Evolutionary conservation across 2,329 filamentous ascomycete species (phyloP).

Genomic region (Acrocalymma vagum): DNA sequence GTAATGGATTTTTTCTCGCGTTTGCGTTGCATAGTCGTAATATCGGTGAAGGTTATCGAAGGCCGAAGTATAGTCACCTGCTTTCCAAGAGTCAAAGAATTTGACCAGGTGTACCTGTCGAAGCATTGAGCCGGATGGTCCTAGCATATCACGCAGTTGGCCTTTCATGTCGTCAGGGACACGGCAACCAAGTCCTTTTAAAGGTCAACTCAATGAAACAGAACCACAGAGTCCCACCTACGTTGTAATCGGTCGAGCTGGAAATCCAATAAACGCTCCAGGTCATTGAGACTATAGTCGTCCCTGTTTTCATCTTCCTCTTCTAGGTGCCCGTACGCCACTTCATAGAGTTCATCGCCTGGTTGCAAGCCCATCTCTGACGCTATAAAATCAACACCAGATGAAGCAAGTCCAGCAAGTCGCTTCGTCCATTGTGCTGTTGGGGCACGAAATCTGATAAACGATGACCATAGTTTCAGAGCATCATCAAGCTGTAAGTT

Average conservation of each 20-base stretch:
- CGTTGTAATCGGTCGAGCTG: slow-evolving; percentile 90
- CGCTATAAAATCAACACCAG: slow-evolving; percentile 67
- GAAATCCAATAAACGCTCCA: slow-evolving; percentile 84
- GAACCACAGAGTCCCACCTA: slow-evolving; percentile 46
- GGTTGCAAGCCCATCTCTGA: slow-evolving; percentile 65
- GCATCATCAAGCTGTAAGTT: slow-evolving; percentile 82
- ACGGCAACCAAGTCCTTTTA: slow-evolving; percentile 75
- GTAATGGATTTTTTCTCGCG: slow-evolving; percentile 83
- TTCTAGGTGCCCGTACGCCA: slow-evolving; percentile 60
- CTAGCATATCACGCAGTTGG: slow-evolving; percentile 74
- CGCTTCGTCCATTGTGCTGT: slow-evolving; percentile 70
- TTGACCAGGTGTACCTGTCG: slow-evolving; percentile 79
- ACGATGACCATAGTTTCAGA: slow-evolving; percentile 80
- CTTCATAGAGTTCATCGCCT: slow-evolving; percentile 56
- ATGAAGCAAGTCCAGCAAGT: slow-evolving; percentile 35
- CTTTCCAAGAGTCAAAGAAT: slow-evolving; percentile 92
- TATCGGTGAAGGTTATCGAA: slow-evolving; percentile 94
- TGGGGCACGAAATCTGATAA: slow-evolving; percentile 81
- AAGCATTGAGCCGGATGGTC: slow-evolving; percentile 72
- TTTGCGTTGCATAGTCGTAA: slow-evolving; percentile 95
- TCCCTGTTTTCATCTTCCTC: slow-evolving; percentile 49
- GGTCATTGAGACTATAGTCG: slow-evolving; percentile 76
- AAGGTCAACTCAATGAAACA: slow-evolving; percentile 1
- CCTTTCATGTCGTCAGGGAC: slow-evolving; percentile 77
- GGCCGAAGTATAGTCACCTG: slow-evolving; percentile 87